Conservation (phyloP, 202 grass and related monocot species). For the Zoysia matrella region DNA sequence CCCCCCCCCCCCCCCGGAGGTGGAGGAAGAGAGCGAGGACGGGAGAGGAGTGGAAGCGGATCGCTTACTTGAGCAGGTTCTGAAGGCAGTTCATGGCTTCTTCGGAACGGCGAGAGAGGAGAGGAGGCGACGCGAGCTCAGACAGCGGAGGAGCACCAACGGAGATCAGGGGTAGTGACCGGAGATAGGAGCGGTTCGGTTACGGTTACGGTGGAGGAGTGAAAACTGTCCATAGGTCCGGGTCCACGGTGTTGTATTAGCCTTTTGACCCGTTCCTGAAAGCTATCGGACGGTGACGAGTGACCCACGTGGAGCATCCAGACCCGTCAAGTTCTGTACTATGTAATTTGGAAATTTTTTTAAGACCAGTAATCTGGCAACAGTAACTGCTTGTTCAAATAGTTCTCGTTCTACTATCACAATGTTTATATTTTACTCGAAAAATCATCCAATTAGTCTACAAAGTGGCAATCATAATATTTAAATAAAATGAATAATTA, state of each 20-base stretch:
- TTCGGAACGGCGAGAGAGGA: not conserved
- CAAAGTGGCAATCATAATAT: no score
- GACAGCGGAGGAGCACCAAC: not conserved
- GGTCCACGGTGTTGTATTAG: constrained; percentile 22
- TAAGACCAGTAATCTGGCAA: no score
- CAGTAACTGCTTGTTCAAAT: no score
- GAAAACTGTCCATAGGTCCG: not conserved
- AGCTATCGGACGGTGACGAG: constrained; percentile 39
- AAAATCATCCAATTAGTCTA: no score
- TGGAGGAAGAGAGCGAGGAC: no score
- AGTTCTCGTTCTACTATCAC: no score
- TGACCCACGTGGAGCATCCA: constrained; percentile 9
- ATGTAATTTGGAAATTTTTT: no score
- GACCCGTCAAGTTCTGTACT: no score
- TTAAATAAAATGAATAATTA: no score
- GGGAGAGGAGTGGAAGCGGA: not conserved
- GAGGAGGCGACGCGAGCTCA: constrained; percentile 43
- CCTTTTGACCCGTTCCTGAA: constrained; percentile 39
- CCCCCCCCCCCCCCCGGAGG: not conserved
- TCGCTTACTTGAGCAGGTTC: constrained; percentile 63
- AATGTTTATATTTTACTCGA: no score
- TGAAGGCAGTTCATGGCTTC: constrained; percentile 84
- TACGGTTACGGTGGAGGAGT: not conserved
- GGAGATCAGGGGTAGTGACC: no score
- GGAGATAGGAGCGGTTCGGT: not conserved